Evolutionary conservation across 208 protist species (phyloP), one percentile per base, ranked within the genome.

Genomic region (Leishmania gerbilli): DNA sequence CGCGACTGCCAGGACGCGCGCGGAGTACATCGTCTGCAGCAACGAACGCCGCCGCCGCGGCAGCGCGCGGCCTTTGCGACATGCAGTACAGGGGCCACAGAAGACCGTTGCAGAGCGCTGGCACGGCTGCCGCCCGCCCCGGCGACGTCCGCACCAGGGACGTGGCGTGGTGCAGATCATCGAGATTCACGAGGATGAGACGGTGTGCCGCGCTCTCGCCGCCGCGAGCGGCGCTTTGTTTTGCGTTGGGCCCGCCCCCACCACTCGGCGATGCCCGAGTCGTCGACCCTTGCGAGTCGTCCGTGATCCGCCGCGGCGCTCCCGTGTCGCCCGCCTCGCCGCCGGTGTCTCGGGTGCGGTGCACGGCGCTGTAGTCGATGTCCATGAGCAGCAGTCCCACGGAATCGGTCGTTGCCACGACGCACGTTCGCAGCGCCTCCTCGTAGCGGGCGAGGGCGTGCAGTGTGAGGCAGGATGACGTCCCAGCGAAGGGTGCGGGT

Each of bases 341-440:
- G 58, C 27, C 31, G 71, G 11, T 37, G 11, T 47, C 11, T 53
- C 49, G 34, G 74, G 45, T 62, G 56, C 31, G 31, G 74, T 80
- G 74, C 15, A 91, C 72, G 21, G 65, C 71, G 83, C 81, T 82
- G 80, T 96, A 96, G 77, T 96, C 92, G 31, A 89, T 82, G 65
- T 92, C 92, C 13, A 78, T 75, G 3, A 91, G 81, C 40, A 96
- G 83, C 58, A 93, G 75, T 2, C 79, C 90, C 34, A 92, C 78
- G 19, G 62, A 83, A 49, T 91, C 86, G 0, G 82, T 67, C 17
- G 81, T 91, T 31, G 90, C 90, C 55, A 96, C 88, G 17, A 92
- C 76, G 62, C 90, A 94, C n/a, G 71, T 82, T 0, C 88, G 83
- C 67, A 94, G 60, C 7, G 67, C 79, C 21, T 89, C 85, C 64